These are phyloP conservation scores for Solanum chacoense DNA, from an alignment of 305 asterid genomes.

Conservation along the genomic window DNA sequence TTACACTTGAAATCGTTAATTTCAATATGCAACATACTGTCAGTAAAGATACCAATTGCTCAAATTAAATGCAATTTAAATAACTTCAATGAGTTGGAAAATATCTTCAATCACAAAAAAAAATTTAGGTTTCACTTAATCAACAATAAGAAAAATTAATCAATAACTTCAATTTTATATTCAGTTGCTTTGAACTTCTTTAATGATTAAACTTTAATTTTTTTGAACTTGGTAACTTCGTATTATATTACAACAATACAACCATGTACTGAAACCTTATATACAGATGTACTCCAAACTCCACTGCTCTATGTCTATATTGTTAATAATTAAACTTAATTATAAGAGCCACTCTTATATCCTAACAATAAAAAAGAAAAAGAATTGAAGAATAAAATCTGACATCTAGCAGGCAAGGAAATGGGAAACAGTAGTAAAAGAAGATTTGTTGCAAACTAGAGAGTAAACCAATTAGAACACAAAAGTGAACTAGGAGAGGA, in stretches of 20 bases:
- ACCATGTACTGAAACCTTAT: neutral
- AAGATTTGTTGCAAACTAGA: neutral
- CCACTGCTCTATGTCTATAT: neutral
- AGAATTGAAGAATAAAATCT: neutral
- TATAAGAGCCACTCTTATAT: neutral
- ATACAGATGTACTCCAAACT: neutral
- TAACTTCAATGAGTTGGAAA: neutral
- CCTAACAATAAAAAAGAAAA: neutral
- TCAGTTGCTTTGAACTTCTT: neutral
- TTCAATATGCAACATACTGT: neutral
- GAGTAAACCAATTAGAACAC: neutral
- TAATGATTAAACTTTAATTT: neutral
- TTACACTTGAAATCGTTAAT: neutral
- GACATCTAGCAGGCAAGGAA: neutral
- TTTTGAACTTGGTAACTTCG: neutral
- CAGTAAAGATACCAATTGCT: neutral
- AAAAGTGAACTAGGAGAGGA: neutral
- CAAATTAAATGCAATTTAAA: neutral
- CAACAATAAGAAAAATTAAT: neutral
- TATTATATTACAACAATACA: neutral
- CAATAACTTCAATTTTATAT: neutral
- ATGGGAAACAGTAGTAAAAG: neutral
- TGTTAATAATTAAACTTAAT: neutral
- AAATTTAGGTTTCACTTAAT: neutral
- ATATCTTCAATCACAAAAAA: neutral